These are phyloP conservation scores for Aphanoascus verrucosus DNA, from an alignment of 2,329 filamentous ascomycete species.

Conservation along the genomic window DNA sequence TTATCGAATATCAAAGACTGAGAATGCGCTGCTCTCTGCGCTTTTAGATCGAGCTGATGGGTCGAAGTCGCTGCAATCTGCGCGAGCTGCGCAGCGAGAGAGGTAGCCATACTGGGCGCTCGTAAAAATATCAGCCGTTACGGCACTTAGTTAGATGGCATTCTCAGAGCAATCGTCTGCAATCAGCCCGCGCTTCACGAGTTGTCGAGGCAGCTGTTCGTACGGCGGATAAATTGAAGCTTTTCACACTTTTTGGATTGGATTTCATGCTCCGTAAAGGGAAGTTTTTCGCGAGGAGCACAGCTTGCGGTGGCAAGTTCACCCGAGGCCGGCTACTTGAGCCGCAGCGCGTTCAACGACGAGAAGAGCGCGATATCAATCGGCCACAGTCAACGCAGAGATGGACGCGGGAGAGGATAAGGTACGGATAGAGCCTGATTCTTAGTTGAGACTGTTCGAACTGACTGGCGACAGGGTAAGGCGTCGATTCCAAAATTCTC, in stretches of 20 bases:
- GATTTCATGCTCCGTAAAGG: conserved; percentile 19
- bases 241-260: conserved; percentile 1
- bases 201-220: neutral
- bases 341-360: conserved; percentile 11
- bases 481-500: conserved; percentile 56
- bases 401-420: conserved; percentile 30
- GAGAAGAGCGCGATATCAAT: neutral
- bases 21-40: conserved; percentile 81
- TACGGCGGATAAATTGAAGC: neutral
- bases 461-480: conserved; percentile 23
- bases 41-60: conserved; percentile 81
- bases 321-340: conserved; percentile 12
- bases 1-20: conserved; percentile 92
- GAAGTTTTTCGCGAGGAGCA: conserved; percentile 21
- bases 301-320: conserved; percentile 16
- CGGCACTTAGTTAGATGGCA: conserved; percentile 5
- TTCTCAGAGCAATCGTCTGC: neutral
- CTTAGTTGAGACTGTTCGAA: neutral
- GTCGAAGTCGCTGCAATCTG: conserved; percentile 83
- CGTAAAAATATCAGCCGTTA: neutral
- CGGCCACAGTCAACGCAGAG: conserved; percentile 7
- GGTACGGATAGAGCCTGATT: conserved; percentile 20
- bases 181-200: neutral
- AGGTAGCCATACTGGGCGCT: conserved; percentile 56
- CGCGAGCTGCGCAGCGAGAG: conserved; percentile 87